Percentiles rank a stretch among this genome's conserved stretches.
Evolutionary conservation across 1,284 basidiomycete genomes (phyloP).

Genomic region (Caloboletus firmus): DNA sequence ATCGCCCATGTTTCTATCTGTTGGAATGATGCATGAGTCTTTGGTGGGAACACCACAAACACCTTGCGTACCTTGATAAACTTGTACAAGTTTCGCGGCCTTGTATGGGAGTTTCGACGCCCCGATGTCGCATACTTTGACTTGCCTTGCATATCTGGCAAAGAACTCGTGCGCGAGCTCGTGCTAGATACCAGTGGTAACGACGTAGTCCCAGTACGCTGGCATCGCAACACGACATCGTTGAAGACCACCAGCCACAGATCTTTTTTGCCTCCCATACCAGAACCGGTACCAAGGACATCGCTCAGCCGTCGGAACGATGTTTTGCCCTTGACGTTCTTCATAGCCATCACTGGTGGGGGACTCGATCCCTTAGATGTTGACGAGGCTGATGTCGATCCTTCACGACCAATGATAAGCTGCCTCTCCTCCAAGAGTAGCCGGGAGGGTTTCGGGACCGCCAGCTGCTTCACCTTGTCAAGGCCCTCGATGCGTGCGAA

Average conservation of each 20-base stretch:
- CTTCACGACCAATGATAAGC: constrained; percentile 38
- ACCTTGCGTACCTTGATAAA: constrained; percentile 65
- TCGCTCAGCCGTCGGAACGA: constrained; percentile 86
- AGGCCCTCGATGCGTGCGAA: constrained; percentile 95
- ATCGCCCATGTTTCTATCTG: constrained; percentile 91
- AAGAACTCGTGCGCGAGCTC: constrained; percentile 65
- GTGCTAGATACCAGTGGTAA: constrained; percentile 78
- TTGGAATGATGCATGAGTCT: constrained; percentile 1
- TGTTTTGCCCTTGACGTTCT: constrained; percentile 71
- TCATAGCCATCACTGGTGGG: constrained; percentile 51
- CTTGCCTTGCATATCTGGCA: constrained; percentile 77
- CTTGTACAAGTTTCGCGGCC: constrained; percentile 87
- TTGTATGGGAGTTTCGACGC: constrained; percentile 67
- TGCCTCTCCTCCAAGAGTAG: constrained; percentile 84
- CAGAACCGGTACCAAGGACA: constrained; percentile 57
- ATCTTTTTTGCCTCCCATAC: constrained; percentile 77
- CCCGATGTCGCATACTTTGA: constrained; percentile 79
- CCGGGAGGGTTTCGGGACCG: constrained; percentile 85
- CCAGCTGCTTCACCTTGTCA: constrained; percentile 84
- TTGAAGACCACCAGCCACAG: constrained; percentile 95
- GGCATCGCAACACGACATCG: constrained; percentile 91
- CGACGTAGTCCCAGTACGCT: constrained; percentile 85
- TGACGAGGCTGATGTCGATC: constrained; percentile 29
- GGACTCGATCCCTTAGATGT: constrained; percentile 49
- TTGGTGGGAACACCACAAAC: constrained; percentile 6